Evolutionary conservation across 805 yeast genomes (phyloP).

Genomic region (Cyberlindnera galapagoensis): DNA sequence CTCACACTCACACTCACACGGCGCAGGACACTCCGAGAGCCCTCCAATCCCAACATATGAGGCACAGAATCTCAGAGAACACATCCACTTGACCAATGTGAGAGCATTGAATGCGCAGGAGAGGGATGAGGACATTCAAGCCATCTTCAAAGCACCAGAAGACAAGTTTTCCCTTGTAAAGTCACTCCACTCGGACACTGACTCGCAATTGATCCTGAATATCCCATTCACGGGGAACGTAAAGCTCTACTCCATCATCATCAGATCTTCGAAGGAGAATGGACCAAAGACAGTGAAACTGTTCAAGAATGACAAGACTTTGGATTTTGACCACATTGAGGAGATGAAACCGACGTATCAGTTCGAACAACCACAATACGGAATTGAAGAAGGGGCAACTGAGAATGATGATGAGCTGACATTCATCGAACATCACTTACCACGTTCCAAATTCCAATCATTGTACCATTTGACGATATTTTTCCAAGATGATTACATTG

Average conservation of each 20-base stretch:
- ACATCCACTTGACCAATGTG: constrained; percentile 54
- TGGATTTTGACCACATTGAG: constrained; percentile 67
- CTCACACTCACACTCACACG: constrained; percentile 17
- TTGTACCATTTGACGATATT: constrained; percentile 62
- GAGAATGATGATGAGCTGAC: constrained; percentile 34
- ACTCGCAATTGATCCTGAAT: constrained; percentile 68
- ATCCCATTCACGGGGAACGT: constrained; percentile 78
- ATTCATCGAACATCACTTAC: constrained; percentile 77
- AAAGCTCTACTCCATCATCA: constrained; percentile 63
- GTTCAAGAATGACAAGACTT: constrained; percentile 58
- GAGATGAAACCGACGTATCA: constrained; percentile 42
- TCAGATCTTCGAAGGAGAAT: constrained; percentile 55
- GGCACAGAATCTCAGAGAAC: constrained; percentile 58
- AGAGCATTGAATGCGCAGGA: constrained; percentile 58
- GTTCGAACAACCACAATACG: constrained; percentile 61
- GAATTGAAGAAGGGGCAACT: constrained; percentile 41
- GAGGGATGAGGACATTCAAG: constrained; percentile 38
- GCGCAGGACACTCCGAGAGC: constrained; percentile 23
- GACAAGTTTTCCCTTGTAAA: constrained; percentile 42
- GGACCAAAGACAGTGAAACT: constrained; percentile 61
- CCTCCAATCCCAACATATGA: constrained; percentile 68
- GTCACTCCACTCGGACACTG: constrained; percentile 63
- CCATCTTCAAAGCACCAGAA: constrained; percentile 42
- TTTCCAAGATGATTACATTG: constrained; percentile 59
- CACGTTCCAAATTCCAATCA: constrained; percentile 68